Evolutionary conservation across 1,284 basidiomycete genomes (phyloP), one percentile per base, ranked within the genome.

Genomic region (Sporisorium exsertum): DNA sequence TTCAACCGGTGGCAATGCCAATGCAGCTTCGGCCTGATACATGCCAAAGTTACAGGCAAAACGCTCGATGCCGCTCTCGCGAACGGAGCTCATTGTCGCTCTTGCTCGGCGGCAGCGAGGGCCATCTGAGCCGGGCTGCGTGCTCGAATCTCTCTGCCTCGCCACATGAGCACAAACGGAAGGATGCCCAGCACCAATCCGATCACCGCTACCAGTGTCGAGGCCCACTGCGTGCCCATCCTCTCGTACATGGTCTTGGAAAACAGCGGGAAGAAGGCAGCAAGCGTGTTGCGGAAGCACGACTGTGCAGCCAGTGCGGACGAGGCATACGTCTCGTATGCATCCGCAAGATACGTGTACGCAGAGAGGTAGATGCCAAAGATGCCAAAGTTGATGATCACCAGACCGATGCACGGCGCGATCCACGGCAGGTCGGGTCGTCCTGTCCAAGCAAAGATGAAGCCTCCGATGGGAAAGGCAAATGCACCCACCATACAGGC

Each of bases 261-360:
- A 33, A 74, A 64, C 15, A 79, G 74, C 15, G 66, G 62, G 49
- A 79, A 62, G 24, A 49, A 24, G 10, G 71, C 70, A 1, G 71
- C 70, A 15, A 74, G 37, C 43, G 73, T 54, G 60, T 79, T 79
- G 27, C 73, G 42, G 27, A 77, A 57, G 55, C 53, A 69, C 29
- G 64, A 70, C 52, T 79, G 77, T 8, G 77, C 77, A 22, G 77
- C 77, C 15, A 79, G 47, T 0, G 73, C 77, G 18, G 58, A 64
- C 1, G 85, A 86, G 4, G 84, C 85, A 58, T 80, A 82, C 4
- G 65, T 54, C 55, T 79, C 81, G 35, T 79, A 82, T 2, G 64
- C 60, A 22, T 78, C 78, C 2, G 66, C 67, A 15, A 80, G 56
- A 37, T 73, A 73, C 5, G 54, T 53, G 35, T 68, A 68, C 47